Percentiles rank a stretch among this genome's conserved stretches.
These are phyloP conservation scores for Mycena belliarum DNA, from an alignment of 768 basidiomycete species.

Conservation along the genomic window DNA sequence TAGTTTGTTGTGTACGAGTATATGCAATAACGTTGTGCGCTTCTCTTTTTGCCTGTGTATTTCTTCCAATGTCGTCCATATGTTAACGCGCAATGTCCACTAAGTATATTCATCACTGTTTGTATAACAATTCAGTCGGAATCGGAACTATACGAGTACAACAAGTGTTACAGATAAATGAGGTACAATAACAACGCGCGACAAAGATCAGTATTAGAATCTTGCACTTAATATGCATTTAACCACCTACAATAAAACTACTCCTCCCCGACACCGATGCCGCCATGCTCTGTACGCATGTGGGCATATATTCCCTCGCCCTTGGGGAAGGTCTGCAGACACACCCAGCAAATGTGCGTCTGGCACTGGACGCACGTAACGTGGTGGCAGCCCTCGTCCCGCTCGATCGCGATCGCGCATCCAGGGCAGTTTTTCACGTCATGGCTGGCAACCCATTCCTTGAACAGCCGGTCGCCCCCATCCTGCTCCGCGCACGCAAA, in stretches of 20 bases:
- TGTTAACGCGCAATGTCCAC: conserved; percentile 8
- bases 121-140: conserved; percentile 12
- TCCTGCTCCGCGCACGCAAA: conserved; percentile 63
- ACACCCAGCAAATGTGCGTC: conserved; percentile 83
- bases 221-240: neutral
- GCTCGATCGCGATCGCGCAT: conserved; percentile 72
- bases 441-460: conserved; percentile 60
- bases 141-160: neutral
- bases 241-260: neutral
- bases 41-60: conserved; percentile 8
- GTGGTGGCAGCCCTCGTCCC: conserved; percentile 78
- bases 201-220: neutral
- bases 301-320: conserved; percentile 77
- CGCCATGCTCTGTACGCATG: conserved; percentile 69
- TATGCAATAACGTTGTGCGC: conserved; percentile 20
- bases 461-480: conserved; percentile 57
- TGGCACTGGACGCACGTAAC: conserved; percentile 76
- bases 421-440: conserved; percentile 77
- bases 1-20: conserved; percentile 46
- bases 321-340: conserved; percentile 65
- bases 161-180: too few relatives aligned
- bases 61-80: conserved; percentile 11
- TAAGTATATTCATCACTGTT: conserved; percentile 7
- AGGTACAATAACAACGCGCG: too few relatives aligned
- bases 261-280: conserved; percentile 47